Evolutionary conservation across 495 filamentous ascomycete genomes (phyloP).

Genomic region (Parmelia sp.): DNA sequence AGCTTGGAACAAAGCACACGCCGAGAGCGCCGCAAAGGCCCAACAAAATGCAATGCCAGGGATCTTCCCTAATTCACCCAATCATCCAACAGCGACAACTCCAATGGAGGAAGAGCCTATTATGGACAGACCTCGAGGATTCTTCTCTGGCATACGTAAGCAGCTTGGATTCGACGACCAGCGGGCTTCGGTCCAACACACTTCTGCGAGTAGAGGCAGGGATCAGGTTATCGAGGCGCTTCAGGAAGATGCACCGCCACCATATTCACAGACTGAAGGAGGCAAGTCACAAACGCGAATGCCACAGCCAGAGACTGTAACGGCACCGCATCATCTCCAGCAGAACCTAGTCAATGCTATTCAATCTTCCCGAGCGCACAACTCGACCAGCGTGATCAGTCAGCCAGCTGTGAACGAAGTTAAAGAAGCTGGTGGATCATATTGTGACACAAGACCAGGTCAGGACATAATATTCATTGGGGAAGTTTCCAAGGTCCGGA

Average conservation of each 20-base stretch:
- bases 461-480: slow-evolving; percentile 73
- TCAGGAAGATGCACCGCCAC: slow-evolving; percentile 39
- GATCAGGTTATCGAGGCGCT: slow-evolving; percentile 9
- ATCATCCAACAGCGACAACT: slow-evolving; percentile 26
- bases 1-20: slow-evolving; percentile 40
- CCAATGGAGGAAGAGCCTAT: slow-evolving; percentile 33
- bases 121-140: slow-evolving; percentile 34
- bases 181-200: slow-evolving; percentile 34
- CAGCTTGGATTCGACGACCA: slow-evolving; percentile 60
- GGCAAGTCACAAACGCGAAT: slow-evolving; percentile 26
- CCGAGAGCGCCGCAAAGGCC: slow-evolving; percentile 28
- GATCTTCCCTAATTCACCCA: slow-evolving; percentile 56
- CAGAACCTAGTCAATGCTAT: slow-evolving; percentile 69
- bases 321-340: slow-evolving; percentile 47
- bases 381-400: slow-evolving; percentile 62
- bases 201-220: slow-evolving; percentile 15
- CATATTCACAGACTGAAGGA: slow-evolving; percentile 39
- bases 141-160: slow-evolving; percentile 61
- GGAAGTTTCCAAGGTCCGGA: slow-evolving; percentile 61
- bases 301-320: slow-evolving; percentile 38
- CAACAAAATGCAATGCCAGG: slow-evolving; percentile 55
- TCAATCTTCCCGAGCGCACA: slow-evolving; percentile 70
- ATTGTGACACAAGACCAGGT: slow-evolving; percentile 78
- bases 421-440: slow-evolving; percentile 69
- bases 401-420: slow-evolving; percentile 66